Percentiles rank a stretch among this genome's conserved stretches.
These are phyloP conservation scores for Termitomyces sp. DNA, from an alignment of 768 basidiomycete species.

Conservation along the genomic window DNA sequence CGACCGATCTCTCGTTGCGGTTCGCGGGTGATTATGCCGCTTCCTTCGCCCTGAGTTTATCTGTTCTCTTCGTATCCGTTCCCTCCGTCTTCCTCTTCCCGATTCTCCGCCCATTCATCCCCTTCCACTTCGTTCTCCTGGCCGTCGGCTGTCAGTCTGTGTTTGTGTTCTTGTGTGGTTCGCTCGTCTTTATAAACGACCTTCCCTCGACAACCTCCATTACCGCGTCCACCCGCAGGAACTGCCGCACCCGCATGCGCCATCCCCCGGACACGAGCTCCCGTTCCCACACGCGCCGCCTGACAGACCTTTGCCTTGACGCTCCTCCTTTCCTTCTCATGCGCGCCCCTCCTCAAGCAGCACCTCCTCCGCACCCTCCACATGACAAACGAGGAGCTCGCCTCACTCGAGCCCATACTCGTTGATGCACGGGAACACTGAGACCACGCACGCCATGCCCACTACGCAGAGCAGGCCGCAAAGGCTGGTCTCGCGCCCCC, in stretches of 20 bases:
- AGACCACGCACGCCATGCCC: constrained; percentile 51
- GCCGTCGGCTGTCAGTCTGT: too few relatives aligned
- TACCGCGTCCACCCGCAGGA: constrained; percentile 51
- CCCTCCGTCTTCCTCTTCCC: too few relatives aligned
- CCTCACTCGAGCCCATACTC: constrained; percentile 71
- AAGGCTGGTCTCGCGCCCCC: constrained; percentile 20
- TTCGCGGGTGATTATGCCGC: too few relatives aligned
- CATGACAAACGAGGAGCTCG: constrained; percentile 77
- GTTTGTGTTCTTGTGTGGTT: too few relatives aligned
- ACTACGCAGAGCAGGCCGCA: constrained; percentile 36
- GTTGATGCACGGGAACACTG: constrained; percentile 85
- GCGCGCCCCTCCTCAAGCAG: constrained; percentile 66
- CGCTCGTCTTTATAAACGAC: too few relatives aligned
- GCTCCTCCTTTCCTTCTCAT: constrained; percentile 70
- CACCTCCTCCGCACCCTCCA: constrained; percentile 67
- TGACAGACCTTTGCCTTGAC: constrained; percentile 79
- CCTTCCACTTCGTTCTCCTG: too few relatives aligned
- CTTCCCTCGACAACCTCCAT: constrained; percentile 61
- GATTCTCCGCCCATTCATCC: too few relatives aligned
- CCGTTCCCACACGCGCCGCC: constrained; percentile 55
- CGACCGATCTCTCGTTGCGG: too few relatives aligned
- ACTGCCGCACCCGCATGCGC: constrained; percentile 26
- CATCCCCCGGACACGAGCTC: constrained; percentile 44
- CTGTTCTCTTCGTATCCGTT: too few relatives aligned
- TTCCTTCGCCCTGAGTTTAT: too few relatives aligned